Conservation (phyloP, 768 basidiomycete genomes). For the Nidularia pulvinata region DNA sequence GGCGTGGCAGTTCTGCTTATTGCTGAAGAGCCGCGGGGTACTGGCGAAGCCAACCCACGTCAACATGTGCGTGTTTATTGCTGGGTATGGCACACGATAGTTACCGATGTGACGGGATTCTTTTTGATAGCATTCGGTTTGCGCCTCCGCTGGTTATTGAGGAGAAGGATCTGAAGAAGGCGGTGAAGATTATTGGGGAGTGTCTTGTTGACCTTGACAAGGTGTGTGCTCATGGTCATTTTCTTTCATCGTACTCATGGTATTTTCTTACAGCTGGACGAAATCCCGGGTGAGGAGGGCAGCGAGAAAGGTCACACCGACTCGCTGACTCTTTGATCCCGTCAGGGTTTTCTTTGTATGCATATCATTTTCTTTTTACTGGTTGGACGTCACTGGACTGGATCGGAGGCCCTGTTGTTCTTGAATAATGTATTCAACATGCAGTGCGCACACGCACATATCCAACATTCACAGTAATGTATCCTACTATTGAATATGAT, state of each 20-base stretch:
- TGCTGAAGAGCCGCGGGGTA: slow-evolving; percentile 89
- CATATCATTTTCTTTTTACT: too few relatives aligned
- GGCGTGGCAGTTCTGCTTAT: slow-evolving; percentile 95
- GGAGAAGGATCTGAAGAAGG: slow-evolving; percentile 81
- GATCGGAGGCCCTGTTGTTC: too few relatives aligned
- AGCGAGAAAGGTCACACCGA: slow-evolving; percentile 58
- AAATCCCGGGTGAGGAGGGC: slow-evolving; percentile 60
- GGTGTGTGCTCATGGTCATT: slow-evolving; percentile 11
- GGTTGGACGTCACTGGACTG: too few relatives aligned
- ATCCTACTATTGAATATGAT: background rate
- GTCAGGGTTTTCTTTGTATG: too few relatives aligned
- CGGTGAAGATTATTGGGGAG: slow-evolving; percentile 74
- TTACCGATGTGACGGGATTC: background rate
- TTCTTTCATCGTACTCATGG: slow-evolving; percentile 2
- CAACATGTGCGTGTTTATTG: slow-evolving; percentile 69
- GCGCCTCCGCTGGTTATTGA: slow-evolving; percentile 94
- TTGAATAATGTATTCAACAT: too few relatives aligned
- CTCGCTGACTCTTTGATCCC: slow-evolving; percentile 12
- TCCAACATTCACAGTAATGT: background rate
- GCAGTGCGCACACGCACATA: too few relatives aligned
- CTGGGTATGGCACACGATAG: background rate
- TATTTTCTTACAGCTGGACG: slow-evolving; percentile 23
- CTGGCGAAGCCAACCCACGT: slow-evolving; percentile 96
- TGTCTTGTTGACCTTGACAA: slow-evolving; percentile 74
- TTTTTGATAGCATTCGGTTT: slow-evolving; percentile 78